phyloP scores from a whole-genome alignment of 169 alveolate genomes.

The Fabrea salina region DNA sequence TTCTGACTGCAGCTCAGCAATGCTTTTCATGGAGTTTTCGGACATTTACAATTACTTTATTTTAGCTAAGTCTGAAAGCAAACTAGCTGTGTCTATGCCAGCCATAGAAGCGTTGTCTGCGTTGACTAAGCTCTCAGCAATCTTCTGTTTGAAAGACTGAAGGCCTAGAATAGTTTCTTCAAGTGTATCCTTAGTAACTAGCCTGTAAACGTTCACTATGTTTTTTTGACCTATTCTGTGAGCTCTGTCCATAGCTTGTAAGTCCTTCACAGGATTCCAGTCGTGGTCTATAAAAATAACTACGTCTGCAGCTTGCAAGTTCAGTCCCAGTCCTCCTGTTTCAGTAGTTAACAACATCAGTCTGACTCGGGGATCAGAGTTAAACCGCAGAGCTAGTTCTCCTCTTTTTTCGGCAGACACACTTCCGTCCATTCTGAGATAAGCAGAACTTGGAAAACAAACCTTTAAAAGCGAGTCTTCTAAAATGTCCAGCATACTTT shows the following conservation, averaged over 20 bases:
- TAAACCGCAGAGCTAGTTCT: slow-evolving; percentile 75
- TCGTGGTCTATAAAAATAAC: slow-evolving; percentile 90
- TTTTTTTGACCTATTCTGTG: slow-evolving; percentile 89
- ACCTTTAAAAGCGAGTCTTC: slow-evolving; percentile 57
- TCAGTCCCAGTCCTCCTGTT: slow-evolving; percentile 92
- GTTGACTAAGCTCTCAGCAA: slow-evolving; percentile 73
- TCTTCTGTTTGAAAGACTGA: slow-evolving; percentile 69
- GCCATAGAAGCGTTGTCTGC: slow-evolving; percentile 52
- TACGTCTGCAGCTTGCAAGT: slow-evolving; percentile 87
- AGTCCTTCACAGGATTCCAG: slow-evolving; percentile 88
- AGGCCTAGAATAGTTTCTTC: slow-evolving; percentile 87
- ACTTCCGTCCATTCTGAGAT: slow-evolving; percentile 74
- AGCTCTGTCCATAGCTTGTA: slow-evolving; percentile 92
- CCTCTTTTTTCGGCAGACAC: slow-evolving; percentile 72
- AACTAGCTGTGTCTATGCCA: slow-evolving; percentile 19
- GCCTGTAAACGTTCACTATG: slow-evolving; percentile 81
- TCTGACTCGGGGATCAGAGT: slow-evolving; percentile 74
- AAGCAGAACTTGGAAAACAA: slow-evolving; percentile 68
- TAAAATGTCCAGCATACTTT: slow-evolving; percentile 63
- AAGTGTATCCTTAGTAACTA: slow-evolving; percentile 82
- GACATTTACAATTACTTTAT: not conserved
- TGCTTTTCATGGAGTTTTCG: not conserved
- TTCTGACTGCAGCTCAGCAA: slow-evolving; percentile 48
- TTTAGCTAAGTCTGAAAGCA: not conserved
- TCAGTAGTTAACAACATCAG: slow-evolving; percentile 84